These are phyloP conservation scores for Hordeum pubiflorum DNA, from an alignment of 202 grass and related monocot species.

Conservation along the genomic window DNA sequence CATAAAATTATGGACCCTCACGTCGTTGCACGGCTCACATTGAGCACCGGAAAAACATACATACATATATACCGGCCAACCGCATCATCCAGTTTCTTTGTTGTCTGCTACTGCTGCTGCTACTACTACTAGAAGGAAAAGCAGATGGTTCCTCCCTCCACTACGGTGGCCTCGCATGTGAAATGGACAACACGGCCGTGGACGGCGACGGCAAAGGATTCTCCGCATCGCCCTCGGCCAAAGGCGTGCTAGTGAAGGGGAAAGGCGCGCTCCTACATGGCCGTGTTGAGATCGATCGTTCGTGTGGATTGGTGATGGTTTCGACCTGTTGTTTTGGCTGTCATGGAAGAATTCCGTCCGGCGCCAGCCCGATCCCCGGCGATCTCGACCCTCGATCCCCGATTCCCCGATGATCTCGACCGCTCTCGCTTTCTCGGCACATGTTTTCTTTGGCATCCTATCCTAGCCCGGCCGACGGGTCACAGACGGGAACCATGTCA, in stretches of 20 bases:
- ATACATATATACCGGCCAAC: neutral
- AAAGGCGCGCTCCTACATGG: slow-evolving; percentile 4
- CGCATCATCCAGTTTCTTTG: slow-evolving; percentile 17
- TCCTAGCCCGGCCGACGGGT: neutral
- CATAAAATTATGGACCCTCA: slow-evolving; percentile 19
- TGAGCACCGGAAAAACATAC: neutral
- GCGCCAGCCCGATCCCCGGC: neutral
- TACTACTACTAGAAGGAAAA: slow-evolving; percentile 4
- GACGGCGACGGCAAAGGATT: slow-evolving; percentile 23
- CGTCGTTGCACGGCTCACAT: slow-evolving; percentile 22
- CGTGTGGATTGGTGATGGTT: slow-evolving; percentile 6
- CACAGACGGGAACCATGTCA: neutral
- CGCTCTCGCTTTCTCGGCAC: neutral
- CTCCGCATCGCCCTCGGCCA: slow-evolving; percentile 11
- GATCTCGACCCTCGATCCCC: neutral
- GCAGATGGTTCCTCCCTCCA: slow-evolving; percentile 26
- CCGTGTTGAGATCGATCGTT: slow-evolving; percentile 3
- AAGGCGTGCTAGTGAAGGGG: neutral
- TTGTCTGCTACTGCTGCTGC: neutral
- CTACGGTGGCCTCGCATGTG: neutral
- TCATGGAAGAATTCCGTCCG: neutral
- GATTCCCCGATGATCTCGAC: neutral
- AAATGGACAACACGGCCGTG: slow-evolving; percentile 25
- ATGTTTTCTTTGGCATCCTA: neutral
- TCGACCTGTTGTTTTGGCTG: neutral